phyloP scores from a whole-genome alignment of 2,329 filamentous ascomycete species.

The Thyridium curvatum region DNA sequence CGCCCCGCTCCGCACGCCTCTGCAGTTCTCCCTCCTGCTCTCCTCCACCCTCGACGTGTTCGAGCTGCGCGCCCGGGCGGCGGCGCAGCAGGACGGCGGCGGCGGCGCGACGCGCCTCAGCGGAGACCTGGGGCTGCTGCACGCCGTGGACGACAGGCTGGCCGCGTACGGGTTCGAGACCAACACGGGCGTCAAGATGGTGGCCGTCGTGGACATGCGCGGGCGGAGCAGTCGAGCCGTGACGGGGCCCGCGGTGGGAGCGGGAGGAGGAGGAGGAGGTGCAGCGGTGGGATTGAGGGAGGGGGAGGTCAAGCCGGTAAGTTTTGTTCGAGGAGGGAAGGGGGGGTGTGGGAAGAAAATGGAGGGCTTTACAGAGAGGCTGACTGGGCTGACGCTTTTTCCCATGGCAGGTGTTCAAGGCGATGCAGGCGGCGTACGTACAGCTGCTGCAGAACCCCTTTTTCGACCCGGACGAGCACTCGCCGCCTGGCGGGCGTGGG shows the following conservation, averaged over 20 bases:
- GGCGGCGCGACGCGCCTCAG: constrained; percentile 34
- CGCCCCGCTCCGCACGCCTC: constrained; percentile 57
- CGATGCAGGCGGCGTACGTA: constrained; percentile 90
- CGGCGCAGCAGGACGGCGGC: constrained; percentile 17
- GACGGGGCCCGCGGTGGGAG: constrained; percentile 2
- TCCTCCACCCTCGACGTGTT: constrained; percentile 92
- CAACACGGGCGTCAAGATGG: constrained; percentile 87
- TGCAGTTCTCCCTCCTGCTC: constrained; percentile 88
- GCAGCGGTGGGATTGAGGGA: constrained; percentile 62
- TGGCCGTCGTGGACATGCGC: constrained; percentile 86
- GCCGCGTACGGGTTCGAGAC: constrained; percentile 95
- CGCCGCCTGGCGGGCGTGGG: constrained; percentile 46
- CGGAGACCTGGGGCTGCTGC: constrained; percentile 85
- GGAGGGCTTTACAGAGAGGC: constrained; percentile 1
- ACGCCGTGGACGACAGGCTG: constrained; percentile 88
- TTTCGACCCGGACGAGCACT: constrained; percentile 81
- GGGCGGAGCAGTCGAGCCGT: constrained; percentile 44
- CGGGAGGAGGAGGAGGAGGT: constrained; percentile 23
- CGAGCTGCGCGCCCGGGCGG: constrained; percentile 71
- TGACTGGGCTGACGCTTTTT: constrained; percentile 2
- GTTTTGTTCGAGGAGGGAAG: constrained; percentile 21
- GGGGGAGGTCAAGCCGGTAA: constrained; percentile 77
- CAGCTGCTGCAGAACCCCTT: constrained; percentile 88
- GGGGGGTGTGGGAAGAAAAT: too few relatives aligned
- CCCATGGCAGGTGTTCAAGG: constrained; percentile 57